Percentiles rank a stretch among this genome's conserved stretches.
These are phyloP conservation scores for Sphagnum magellanicum DNA, from an alignment of 228 moss, liverwort and hornwort species.

Conservation along the genomic window DNA sequence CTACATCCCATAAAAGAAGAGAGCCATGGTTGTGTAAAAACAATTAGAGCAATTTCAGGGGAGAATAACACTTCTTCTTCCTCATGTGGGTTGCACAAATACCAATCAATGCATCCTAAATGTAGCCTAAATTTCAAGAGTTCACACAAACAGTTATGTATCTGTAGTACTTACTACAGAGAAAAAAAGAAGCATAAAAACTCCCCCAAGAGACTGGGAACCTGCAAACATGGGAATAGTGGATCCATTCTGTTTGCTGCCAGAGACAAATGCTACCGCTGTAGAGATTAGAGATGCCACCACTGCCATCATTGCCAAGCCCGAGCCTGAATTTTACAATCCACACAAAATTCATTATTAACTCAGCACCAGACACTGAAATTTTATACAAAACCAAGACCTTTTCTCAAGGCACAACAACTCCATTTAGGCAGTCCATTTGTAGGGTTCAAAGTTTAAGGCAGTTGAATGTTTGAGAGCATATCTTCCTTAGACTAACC, in stretches of 20 bases:
- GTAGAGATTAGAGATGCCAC: conserved; percentile 79
- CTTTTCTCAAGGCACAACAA: no score
- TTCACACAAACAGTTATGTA: no score
- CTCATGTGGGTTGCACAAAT: no score
- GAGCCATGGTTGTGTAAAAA: neutral
- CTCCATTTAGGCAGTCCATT: no score
- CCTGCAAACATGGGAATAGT: conserved; percentile 69
- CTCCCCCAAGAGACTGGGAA: conserved; percentile 77
- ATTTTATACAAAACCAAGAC: neutral
- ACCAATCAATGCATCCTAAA: no score
- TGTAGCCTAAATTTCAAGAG: no score
- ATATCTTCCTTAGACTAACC: conserved; percentile 25
- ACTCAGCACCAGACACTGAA: neutral
- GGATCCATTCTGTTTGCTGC: conserved; percentile 31
- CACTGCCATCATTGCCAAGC: conserved; percentile 85
- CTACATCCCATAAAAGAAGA: conserved; percentile 10
- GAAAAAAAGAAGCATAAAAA: conserved; percentile 92
- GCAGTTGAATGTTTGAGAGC: neutral
- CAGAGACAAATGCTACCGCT: conserved; percentile 41
- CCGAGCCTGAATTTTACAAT: conserved; percentile 40
- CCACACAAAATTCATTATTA: neutral
- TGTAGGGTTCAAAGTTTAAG: neutral
- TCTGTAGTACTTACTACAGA: conserved; percentile 55
- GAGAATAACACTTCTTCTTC: no score
- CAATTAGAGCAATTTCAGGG: neutral